A percentile compares a stretch with the other conserved stretches of the same genome.
These are phyloP conservation scores for Clonostachys byssicola DNA, from an alignment of 2,329 filamentous ascomycete species.

Conservation along the genomic window DNA sequence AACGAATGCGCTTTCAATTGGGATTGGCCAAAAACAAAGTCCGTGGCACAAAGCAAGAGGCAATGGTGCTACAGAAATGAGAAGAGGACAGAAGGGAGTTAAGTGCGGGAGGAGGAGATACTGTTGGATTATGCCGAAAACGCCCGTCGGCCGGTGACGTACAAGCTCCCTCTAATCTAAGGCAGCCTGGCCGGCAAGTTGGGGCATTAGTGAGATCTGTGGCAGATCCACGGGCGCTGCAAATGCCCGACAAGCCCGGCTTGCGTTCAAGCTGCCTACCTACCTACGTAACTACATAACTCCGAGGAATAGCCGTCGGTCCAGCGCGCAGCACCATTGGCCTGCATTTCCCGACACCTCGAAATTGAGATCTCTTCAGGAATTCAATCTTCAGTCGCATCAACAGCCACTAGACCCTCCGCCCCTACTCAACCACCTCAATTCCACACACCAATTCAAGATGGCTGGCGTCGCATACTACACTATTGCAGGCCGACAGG, in stretches of 20 bases:
- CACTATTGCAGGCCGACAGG: constrained; percentile 52
- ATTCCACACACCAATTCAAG: constrained; percentile 29
- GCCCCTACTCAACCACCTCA: constrained; percentile 18
- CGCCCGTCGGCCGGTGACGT: too few species aligned
- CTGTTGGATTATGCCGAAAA: too few species aligned
- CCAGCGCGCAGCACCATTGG: background rate
- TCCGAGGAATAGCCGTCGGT: background rate
- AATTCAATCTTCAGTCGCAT: background rate
- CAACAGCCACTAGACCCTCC: constrained; percentile 17
- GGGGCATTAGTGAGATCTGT: too few species aligned
- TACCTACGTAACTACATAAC: too few species aligned
- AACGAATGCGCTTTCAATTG: too few species aligned
- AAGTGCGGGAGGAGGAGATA: too few species aligned
- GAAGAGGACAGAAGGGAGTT: background rate
- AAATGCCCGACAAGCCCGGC: background rate
- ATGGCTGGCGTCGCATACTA: constrained; percentile 40
- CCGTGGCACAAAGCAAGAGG: too few species aligned
- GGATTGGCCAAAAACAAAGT: too few species aligned
- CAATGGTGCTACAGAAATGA: background rate
- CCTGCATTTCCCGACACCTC: background rate
- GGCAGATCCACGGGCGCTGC: background rate
- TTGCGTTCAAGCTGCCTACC: too few species aligned
- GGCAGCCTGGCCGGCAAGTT: too few species aligned
- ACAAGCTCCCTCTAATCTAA: too few species aligned
- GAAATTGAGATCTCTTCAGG: too few species aligned